phyloP scores from a whole-genome alignment of 129 eudicot species.

The Flaveria robusta region DNA sequence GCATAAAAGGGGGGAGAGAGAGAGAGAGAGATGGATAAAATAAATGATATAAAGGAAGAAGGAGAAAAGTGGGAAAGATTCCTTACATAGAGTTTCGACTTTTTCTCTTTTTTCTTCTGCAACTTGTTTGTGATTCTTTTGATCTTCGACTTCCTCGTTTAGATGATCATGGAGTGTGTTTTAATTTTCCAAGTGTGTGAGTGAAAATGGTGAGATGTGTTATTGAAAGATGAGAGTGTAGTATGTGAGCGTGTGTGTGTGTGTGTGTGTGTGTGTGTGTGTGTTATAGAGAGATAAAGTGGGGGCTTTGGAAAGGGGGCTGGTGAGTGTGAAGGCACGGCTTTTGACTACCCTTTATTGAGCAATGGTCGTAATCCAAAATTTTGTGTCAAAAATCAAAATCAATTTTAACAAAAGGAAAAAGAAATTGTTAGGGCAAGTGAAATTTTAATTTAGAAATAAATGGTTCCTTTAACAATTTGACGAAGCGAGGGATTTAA shows the following conservation, averaged over 20 bases:
- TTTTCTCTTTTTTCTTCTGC: slow-evolving; percentile 25
- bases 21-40: no score
- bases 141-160: slow-evolving; percentile 41
- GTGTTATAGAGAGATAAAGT: slow-evolving; percentile 32
- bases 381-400: slow-evolving; percentile 13
- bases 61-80: slow-evolving; percentile 42
- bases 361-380: slow-evolving; percentile 37
- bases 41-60: not conserved
- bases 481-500: no score
- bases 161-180: slow-evolving; percentile 14
- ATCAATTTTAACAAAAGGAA: not conserved
- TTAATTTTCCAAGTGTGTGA: not conserved
- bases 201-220: slow-evolving; percentile 11
- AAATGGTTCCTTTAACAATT: no score
- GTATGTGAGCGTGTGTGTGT: not conserved
- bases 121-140: slow-evolving; percentile 36
- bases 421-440: no score
- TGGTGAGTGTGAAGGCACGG: slow-evolving; percentile 46
- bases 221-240: slow-evolving; percentile 23
- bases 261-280: no score
- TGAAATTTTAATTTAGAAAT: no score
- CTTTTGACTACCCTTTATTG: slow-evolving; percentile 46
- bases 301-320: slow-evolving; percentile 45
- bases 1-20: no score
- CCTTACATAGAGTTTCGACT: slow-evolving; percentile 42